Evolutionary conservation across 108 stramenopile species (phyloP).

Genomic region (Pseudonitzschia delicatissima): DNA sequence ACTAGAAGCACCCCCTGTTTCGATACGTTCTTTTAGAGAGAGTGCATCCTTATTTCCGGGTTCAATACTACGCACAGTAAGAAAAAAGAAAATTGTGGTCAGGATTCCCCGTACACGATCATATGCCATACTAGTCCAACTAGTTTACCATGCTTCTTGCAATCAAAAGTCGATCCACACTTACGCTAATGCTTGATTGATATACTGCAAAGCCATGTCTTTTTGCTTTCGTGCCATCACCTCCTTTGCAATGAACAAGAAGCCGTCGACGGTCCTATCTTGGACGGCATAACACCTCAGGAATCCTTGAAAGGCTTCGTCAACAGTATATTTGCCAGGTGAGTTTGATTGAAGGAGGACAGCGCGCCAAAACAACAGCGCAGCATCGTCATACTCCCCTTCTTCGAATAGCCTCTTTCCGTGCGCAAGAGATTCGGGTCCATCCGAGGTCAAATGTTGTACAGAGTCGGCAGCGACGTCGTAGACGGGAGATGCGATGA

Average conservation of each 20-base stretch:
- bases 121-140: no score
- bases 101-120: no score
- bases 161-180: no score
- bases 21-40: conserved; percentile 24
- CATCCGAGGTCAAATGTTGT: conserved; percentile 30
- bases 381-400: conserved; percentile 50
- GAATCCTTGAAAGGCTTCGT: conserved; percentile 67
- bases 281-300: conserved; percentile 60
- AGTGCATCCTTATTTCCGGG: conserved; percentile 42
- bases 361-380: conserved; percentile 62
- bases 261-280: conserved; percentile 57
- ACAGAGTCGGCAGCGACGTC: conserved; percentile 17
- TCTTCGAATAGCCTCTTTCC: conserved; percentile 44
- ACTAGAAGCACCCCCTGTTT: conserved; percentile 2
- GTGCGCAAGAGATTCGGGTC: conserved; percentile 46
- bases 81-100: not conserved
- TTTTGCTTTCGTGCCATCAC: conserved; percentile 59
- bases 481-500: not conserved
- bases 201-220: conserved; percentile 64
- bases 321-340: conserved; percentile 45
- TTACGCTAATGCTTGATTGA: conserved; percentile 55
- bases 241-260: conserved; percentile 64
- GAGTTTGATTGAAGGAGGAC: conserved; percentile 52
- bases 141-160: no score
- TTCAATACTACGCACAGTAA: conserved; percentile 24